Conservation (phyloP, 1,284 basidiomycete genomes). For the Bjerkandera adusta region DNA sequence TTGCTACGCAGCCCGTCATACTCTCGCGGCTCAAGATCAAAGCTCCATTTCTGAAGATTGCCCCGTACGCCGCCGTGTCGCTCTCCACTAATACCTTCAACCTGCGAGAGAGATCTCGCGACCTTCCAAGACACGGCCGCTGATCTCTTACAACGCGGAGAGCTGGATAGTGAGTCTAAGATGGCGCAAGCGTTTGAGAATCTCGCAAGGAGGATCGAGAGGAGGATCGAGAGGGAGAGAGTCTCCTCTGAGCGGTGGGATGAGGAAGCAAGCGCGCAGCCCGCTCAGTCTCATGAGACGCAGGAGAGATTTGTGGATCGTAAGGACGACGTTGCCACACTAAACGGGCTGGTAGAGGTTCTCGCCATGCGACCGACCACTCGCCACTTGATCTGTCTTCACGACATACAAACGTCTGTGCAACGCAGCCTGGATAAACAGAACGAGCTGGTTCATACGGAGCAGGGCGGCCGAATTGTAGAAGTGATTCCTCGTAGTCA, state of each 20-base stretch:
- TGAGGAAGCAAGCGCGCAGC: constrained; percentile 5
- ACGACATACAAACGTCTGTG: constrained; percentile 46
- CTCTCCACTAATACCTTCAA: no score
- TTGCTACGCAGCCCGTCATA: constrained; percentile 28
- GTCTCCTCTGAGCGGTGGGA: constrained; percentile 10
- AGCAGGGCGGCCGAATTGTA: no score
- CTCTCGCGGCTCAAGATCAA: constrained; percentile 11
- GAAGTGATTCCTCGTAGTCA: no score
- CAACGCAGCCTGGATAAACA: constrained; percentile 18
- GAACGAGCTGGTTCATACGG: background rate
- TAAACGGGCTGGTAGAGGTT: no score
- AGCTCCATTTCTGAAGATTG: no score
- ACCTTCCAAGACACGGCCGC: constrained; percentile 34
- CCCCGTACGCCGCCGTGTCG: constrained; percentile 2
- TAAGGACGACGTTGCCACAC: no score
- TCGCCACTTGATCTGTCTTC: constrained; percentile 40
- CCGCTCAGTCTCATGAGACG: no score
- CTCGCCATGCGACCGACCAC: constrained; percentile 18
- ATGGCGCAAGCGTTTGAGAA: constrained; percentile 31
- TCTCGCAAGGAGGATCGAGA: constrained; percentile 35
- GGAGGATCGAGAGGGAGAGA: constrained; percentile 22
- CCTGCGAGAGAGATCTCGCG: constrained; percentile 32
- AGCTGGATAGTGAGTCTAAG: constrained; percentile 31
- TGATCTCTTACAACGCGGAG: constrained; percentile 30
- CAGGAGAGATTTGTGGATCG: no score